These are phyloP conservation scores for Carex scoparia DNA, from an alignment of 176 grass and related monocot species.

Conservation along the genomic window DNA sequence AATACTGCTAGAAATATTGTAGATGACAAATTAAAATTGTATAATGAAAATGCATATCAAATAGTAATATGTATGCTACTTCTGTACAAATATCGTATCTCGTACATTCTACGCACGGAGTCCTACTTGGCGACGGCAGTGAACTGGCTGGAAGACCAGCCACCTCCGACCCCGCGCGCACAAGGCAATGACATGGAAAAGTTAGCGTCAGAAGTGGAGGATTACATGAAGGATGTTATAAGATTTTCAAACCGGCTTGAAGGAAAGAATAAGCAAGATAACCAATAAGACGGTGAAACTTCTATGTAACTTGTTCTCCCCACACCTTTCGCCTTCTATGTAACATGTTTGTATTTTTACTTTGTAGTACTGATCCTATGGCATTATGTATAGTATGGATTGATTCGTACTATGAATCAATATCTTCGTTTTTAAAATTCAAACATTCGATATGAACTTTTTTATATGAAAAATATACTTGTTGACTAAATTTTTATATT, in stretches of 20 bases:
- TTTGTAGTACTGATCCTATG: too few species aligned
- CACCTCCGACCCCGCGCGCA: slow-evolving; percentile 38
- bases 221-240: slow-evolving; percentile 90
- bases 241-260: slow-evolving; percentile 94
- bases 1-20: background rate
- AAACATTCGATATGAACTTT: too few species aligned
- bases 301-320: too few species aligned
- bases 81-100: slow-evolving; percentile 57
- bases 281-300: background rate
- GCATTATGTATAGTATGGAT: too few species aligned
- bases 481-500: too few species aligned
- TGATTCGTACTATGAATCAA: too few species aligned
- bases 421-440: too few species aligned
- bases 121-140: slow-evolving; percentile 86
- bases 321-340: too few species aligned
- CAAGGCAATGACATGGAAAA: slow-evolving; percentile 64
- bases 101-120: slow-evolving; percentile 55
- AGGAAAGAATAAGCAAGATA: slow-evolving; percentile 63
- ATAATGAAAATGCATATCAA: background rate
- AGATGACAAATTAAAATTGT: background rate
- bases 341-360: too few species aligned
- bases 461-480: too few species aligned
- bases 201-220: slow-evolving; percentile 80
- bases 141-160: slow-evolving; percentile 92
- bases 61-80: background rate